Evolutionary conservation across 2,329 filamentous ascomycete genomes (phyloP).

Genomic region (Fonsecaea pedrosoi): DNA sequence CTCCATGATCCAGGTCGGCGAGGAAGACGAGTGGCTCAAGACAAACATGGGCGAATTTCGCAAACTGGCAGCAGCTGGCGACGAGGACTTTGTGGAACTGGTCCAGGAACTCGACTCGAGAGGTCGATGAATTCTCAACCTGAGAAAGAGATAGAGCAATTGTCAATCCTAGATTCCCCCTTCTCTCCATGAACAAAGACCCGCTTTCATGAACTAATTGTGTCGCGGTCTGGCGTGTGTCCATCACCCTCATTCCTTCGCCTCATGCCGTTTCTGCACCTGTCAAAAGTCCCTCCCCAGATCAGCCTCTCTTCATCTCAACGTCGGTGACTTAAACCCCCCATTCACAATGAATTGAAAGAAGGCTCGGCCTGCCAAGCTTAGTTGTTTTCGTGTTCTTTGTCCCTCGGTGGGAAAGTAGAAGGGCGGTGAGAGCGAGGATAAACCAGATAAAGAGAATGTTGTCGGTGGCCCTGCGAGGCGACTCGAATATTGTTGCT

Average conservation of each 20-base stretch:
- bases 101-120: slow-evolving; percentile 26
- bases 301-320: slow-evolving; percentile 18
- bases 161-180: slow-evolving; percentile 1
- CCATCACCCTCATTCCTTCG: neutral
- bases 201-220: neutral
- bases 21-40: slow-evolving; percentile 28
- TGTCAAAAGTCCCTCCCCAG: too few relatives aligned
- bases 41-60: slow-evolving; percentile 27
- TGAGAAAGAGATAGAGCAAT: neutral
- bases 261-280: neutral
- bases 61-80: slow-evolving; percentile 26
- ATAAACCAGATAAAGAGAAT: neutral
- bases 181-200: neutral
- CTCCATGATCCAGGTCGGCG: slow-evolving; percentile 26
- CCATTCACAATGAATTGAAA: slow-evolving; percentile 14
- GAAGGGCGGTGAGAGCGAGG: neutral
- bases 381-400: slow-evolving; percentile 8
- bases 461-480: neutral
- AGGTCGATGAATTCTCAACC: neutral
- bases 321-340: slow-evolving; percentile 12
- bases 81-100: slow-evolving; percentile 30
- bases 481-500: slow-evolving; percentile 19
- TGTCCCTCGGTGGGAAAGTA: slow-evolving; percentile 4
- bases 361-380: slow-evolving; percentile 32
- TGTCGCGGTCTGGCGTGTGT: neutral